phyloP scores from a whole-genome alignment of 495 filamentous ascomycete species.

The Amphirosellinia nigrospora region DNA sequence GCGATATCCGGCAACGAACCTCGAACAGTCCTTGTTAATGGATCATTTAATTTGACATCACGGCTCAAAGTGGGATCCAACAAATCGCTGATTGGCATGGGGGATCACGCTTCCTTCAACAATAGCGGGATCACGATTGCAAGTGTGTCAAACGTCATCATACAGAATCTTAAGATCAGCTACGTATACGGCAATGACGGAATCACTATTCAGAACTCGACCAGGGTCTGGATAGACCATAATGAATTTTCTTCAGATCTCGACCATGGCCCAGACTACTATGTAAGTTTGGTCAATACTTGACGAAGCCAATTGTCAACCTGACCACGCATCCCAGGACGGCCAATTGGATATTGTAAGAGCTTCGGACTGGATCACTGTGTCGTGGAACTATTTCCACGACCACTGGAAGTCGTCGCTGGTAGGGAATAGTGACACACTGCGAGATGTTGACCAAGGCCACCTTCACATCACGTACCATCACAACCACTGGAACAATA shows the following conservation, averaged over 20 bases:
- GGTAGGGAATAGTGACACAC: conserved; percentile 46
- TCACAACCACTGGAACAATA: conserved; percentile 59
- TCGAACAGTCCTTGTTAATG: conserved; percentile 33
- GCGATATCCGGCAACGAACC: conserved; percentile 41
- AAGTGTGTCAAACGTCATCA: not conserved
- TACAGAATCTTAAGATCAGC: conserved; percentile 27
- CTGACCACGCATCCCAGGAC: conserved; percentile 30
- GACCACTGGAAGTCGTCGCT: conserved; percentile 60
- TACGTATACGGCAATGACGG: conserved; percentile 21
- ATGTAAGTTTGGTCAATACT: conserved; percentile 44
- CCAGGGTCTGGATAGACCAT: conserved; percentile 62
- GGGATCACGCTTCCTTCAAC: not conserved
- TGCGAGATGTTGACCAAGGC: conserved; percentile 49
- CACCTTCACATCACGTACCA: conserved; percentile 54
- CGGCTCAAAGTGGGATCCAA: not conserved
- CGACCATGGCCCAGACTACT: conserved; percentile 32
- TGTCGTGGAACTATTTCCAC: conserved; percentile 58
- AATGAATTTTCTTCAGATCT: conserved; percentile 52
- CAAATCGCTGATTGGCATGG: not conserved
- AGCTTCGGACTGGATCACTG: conserved; percentile 57
- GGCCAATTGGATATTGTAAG: conserved; percentile 54
- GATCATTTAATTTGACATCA: not conserved
- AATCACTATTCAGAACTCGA: conserved; percentile 42
- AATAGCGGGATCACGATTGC: not conserved
- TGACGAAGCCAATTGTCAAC: conserved; percentile 18